Evolutionary conservation across 345 rosid species (phyloP).

Genomic region (Eucalyptus pauciflora): DNA sequence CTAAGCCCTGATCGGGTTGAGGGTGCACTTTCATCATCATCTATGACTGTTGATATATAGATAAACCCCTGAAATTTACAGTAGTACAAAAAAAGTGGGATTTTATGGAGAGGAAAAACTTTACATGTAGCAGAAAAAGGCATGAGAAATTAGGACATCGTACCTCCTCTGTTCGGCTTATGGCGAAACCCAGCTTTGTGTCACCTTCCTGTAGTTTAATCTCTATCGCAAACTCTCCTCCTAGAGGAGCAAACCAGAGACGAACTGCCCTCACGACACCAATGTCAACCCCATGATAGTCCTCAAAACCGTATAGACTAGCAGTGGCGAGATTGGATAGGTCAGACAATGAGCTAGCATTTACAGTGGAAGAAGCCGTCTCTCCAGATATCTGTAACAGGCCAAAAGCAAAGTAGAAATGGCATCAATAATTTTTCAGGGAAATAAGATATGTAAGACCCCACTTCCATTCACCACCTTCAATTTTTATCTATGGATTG

Average conservation of each 20-base stretch:
- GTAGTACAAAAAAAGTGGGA: background rate
- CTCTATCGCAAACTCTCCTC: constrained; percentile 56
- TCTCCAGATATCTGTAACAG: constrained; percentile 85
- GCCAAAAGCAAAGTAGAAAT: background rate
- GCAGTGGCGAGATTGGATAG: constrained; percentile 60
- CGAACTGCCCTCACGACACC: constrained; percentile 95
- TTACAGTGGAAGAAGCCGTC: constrained; percentile 81
- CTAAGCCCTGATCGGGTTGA: constrained; percentile 76
- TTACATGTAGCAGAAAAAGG: background rate
- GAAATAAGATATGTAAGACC: background rate
- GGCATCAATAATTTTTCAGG: background rate
- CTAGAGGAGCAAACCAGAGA: constrained; percentile 83
- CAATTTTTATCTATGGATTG: background rate
- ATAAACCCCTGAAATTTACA: constrained; percentile 63
- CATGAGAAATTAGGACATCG: background rate
- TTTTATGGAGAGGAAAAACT: background rate
- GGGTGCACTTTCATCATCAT: constrained; percentile 48
- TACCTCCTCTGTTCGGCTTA: constrained; percentile 99
- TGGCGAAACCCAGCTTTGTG: constrained; percentile 85
- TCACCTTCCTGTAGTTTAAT: constrained; percentile 68
- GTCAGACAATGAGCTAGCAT: constrained; percentile 75
- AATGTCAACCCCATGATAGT: constrained; percentile 92
- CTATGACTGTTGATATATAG: constrained; percentile 75
- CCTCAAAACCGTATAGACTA: constrained; percentile 93
- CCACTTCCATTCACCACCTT: background rate